Base-by-base conservation (phyloP, 192 early-diverging fungal species). In the Chytriomyces sp. region DNA sequence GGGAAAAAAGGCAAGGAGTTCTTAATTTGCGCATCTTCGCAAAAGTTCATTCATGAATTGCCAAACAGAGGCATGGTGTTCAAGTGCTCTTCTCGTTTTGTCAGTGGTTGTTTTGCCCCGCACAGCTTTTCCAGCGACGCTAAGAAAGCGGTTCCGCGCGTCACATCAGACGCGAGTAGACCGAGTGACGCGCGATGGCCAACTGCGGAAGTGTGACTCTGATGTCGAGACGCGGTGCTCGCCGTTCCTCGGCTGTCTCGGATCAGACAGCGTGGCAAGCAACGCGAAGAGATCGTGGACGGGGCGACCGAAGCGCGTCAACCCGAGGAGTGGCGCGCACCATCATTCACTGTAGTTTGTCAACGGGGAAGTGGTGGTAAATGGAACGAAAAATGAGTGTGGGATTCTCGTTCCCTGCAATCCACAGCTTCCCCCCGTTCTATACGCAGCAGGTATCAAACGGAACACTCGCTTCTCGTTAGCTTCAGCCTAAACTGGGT, bases 341-440 rank as follows among this genome's bases (percentile, higher is more conserved):
- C 41, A 44, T 44, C 8, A 12, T 7, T 44, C 8, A n/a, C 41
- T 12, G 41, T 44, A n/a, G 10, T 12, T n/a, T 44, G 8, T n/a
- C 41, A n/a, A 8, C 41, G 19, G 19, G 41, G 19, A 44, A n/a
- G 19, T 12, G 10, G 22, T 63, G 5, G 60, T 25, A 30, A 30
- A 26, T 25, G 14, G 28, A 30, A 39, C 10, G 72, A 36, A 72
- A 54, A 28, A n/a, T 39, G 75, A 38, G 30, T 22, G 52, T 39
- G 79, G 26, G 79, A 41, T 93, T 90, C 78, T 71, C 81, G 55
- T 94, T 93, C 76, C 93, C 95, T 26, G 82, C 90, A 64, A 91
- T 95, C 64, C 86, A 94, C 85, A 86, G 82, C 80, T 97, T 97
- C 75, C 93, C 93, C 12, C 95, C 95, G 4, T 94, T 97, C 81